Conservation (phyloP, 2,329 filamentous ascomycete species). For the Mycosphaerella arachidis region DNA sequence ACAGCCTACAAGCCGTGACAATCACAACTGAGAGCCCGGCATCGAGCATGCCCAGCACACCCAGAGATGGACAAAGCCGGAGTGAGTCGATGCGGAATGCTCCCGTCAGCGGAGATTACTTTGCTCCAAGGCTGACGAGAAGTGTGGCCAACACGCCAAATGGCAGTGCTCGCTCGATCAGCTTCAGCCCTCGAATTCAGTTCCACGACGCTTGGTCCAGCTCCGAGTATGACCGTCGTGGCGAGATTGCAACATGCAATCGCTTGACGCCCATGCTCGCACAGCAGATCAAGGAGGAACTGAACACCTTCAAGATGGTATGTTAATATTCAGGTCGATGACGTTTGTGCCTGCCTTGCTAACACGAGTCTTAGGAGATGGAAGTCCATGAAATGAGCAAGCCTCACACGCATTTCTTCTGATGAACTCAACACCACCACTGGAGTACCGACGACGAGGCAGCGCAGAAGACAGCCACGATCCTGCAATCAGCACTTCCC, state of each 20-base stretch:
- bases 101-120: conserved; percentile 83
- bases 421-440: conserved; percentile 43
- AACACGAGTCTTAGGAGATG: conserved; percentile 73
- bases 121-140: conserved; percentile 72
- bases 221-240: conserved; percentile 90
- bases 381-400: conserved; percentile 98
- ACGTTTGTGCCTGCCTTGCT: conserved; percentile 29
- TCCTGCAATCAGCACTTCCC: conserved; percentile 5
- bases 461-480: conserved; percentile 14
- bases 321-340: conserved; percentile 31
- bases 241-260: conserved; percentile 96
- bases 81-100: conserved; percentile 49
- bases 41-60: conserved; percentile 83
- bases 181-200: conserved; percentile 86
- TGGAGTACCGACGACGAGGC: conserved; percentile 15
- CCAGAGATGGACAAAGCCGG: conserved; percentile 66
- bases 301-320: conserved; percentile 99
- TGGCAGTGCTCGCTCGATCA: conserved; percentile 57
- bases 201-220: conserved; percentile 97
- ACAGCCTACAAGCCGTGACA: conserved; percentile 56
- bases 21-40: conserved; percentile 70
- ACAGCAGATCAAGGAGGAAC: conserved; percentile 98
- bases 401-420: conserved; percentile 99
- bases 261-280: conserved; percentile 93
- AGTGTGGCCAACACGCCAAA: conserved; percentile 77